Evolutionary conservation across 306 rosid genomes (phyloP).

Genomic region (Trichosanthes cucumerina): DNA sequence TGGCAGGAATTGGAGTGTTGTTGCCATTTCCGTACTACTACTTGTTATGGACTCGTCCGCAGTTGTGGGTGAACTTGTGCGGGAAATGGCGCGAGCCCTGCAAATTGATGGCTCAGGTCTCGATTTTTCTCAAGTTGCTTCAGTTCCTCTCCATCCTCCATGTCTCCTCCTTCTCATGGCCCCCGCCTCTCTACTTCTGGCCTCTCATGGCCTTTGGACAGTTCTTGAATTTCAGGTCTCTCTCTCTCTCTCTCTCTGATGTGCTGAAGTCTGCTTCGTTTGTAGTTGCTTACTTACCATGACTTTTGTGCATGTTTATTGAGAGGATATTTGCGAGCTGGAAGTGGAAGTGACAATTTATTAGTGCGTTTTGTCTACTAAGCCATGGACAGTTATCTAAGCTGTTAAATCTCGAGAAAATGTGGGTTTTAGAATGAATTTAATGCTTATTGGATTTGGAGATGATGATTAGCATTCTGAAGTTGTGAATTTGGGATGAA

Average conservation of each 20-base stretch:
- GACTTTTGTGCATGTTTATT: neutral
- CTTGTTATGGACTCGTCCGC: constrained; percentile 58
- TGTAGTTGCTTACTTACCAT: neutral
- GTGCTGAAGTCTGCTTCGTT: neutral
- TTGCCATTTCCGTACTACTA: constrained; percentile 71
- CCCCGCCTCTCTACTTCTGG: constrained; percentile 75
- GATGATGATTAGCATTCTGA: neutral
- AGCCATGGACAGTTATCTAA: neutral
- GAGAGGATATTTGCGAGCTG: neutral
- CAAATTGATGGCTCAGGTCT: constrained; percentile 48
- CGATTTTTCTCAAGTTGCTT: constrained; percentile 56
- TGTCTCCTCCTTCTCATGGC: constrained; percentile 58
- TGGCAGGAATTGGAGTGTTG: constrained; percentile 38
- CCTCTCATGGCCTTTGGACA: constrained; percentile 79
- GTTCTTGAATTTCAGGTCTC: constrained; percentile 68
- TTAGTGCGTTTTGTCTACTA: neutral
- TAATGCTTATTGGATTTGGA: neutral
- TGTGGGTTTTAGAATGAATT: neutral
- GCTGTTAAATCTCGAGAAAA: neutral
- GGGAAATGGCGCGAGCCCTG: constrained; percentile 68
- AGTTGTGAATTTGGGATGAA: neutral
- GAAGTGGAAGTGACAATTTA: neutral
- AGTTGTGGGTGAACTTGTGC: constrained; percentile 65
- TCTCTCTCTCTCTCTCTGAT: neutral
- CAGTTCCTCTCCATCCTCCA: constrained; percentile 58